Conservation (phyloP, 768 basidiomycete species). For the Boletus sp. region DNA sequence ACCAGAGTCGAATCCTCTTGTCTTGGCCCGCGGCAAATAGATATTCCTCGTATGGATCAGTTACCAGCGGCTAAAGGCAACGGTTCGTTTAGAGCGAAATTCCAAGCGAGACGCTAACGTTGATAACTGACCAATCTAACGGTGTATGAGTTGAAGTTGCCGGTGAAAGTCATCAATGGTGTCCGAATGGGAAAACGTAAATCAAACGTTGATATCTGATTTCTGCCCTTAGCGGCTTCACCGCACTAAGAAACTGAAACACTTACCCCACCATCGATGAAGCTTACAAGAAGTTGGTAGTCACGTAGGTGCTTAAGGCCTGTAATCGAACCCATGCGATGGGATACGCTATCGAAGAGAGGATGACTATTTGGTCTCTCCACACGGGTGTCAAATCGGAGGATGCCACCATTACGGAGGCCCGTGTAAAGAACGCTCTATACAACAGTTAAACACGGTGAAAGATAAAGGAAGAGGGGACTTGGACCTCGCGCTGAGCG, state of each 20-base stretch:
- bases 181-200: slow-evolving; percentile 47
- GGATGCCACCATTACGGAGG: slow-evolving; percentile 55
- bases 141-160: slow-evolving; percentile 56
- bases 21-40: slow-evolving; percentile 73
- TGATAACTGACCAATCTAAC: slow-evolving; percentile 46
- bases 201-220: slow-evolving; percentile 60
- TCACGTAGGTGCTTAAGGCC: slow-evolving; percentile 50
- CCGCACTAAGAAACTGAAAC: not conserved
- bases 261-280: slow-evolving; percentile 59
- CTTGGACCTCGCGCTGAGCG: slow-evolving; percentile 47
- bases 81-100: slow-evolving; percentile 1
- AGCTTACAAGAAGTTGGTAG: slow-evolving; percentile 52
- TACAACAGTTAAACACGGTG: not conserved
- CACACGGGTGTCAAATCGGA: slow-evolving; percentile 55
- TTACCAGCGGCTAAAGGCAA: slow-evolving; percentile 50
- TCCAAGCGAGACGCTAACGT: not conserved
- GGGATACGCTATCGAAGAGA: slow-evolving; percentile 38
- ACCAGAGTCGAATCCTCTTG: slow-evolving; percentile 63
- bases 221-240: not conserved
- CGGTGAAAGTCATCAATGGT: slow-evolving; percentile 48
- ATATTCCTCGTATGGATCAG: slow-evolving; percentile 54
- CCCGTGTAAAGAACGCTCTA: slow-evolving; percentile 55
- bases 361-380: slow-evolving; percentile 34
- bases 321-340: slow-evolving; percentile 45
- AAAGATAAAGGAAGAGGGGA: not conserved